These are phyloP conservation scores for Rutidosis leptorrhynchoides DNA, from an alignment of 129 eudicot genomes.

Conservation along the genomic window DNA sequence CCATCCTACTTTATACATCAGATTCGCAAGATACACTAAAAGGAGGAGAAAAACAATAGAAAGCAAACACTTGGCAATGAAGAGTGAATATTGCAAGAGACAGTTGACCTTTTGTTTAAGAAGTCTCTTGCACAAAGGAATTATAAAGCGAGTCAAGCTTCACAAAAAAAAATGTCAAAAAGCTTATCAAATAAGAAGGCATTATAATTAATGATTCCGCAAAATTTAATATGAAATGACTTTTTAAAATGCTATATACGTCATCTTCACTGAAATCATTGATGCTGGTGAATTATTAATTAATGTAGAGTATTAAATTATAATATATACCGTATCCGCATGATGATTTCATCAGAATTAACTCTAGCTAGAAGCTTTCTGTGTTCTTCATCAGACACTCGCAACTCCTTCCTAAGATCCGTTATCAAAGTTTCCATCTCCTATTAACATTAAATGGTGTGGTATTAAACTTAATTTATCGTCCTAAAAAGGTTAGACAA, in stretches of 20 bases:
- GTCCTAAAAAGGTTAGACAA: too few species aligned
- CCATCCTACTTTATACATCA: not conserved
- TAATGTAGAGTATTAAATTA: too few species aligned
- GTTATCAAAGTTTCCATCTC: constrained; percentile 90
- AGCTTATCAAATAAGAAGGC: too few species aligned
- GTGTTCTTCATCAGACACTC: constrained; percentile 89
- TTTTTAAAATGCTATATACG: not conserved
- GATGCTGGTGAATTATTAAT: too few species aligned
- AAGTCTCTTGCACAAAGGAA: not conserved
- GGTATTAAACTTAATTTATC: too few species aligned
- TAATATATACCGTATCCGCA: constrained; percentile 77
- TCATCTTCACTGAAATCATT: not conserved
- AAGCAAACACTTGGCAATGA: not conserved
- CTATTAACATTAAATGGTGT: constrained; percentile 40
- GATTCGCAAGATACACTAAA: not conserved
- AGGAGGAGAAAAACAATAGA: too few species aligned
- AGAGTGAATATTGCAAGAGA: too few species aligned
- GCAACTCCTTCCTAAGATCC: constrained; percentile 83
- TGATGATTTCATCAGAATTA: constrained; percentile 68
- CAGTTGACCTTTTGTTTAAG: not conserved
- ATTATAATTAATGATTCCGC: too few species aligned
- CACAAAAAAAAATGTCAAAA: too few species aligned
- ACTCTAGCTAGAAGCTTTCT: constrained; percentile 68
- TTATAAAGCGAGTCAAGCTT: too few species aligned
- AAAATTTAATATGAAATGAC: not conserved